Evolutionary conservation across 1,139 yeast species (phyloP), one percentile per base, ranked within the genome.

Genomic region (Blastobotrys buckinghamii): DNA sequence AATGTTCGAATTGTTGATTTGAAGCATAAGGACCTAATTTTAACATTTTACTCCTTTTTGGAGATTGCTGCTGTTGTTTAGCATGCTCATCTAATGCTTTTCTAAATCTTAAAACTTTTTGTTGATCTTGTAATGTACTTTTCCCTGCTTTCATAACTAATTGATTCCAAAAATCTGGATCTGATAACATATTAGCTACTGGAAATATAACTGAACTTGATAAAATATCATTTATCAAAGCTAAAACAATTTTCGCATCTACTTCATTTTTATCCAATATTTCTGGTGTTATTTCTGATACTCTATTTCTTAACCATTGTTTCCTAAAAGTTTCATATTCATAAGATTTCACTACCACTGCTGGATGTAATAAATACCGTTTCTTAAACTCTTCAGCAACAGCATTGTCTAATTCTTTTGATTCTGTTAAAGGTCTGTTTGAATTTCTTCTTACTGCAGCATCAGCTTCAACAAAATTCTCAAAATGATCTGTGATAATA

Each of bases 111-210:
- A 82, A 79, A 0, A 89, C 95, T 59, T 86, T 89, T 37, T 78
- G 78, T 53, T 90, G 73, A 58, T 88, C 94, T 54, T 81, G 81
- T 59, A 90, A 71, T 24, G 83, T 77, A 30, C 77, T 78, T 0
- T 88, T 84, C 2, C 86, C 78, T 2, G 77, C 64, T 47, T 77
- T 76, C 6, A 82, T 81, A 17, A 88, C 74, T 46, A 75, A 61
- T 49, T 79, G 75, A 61, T 89, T 90, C 77, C 84, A 84, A 53
- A 81, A 84, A 61, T 88, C 95, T 1, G 92, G 79, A 50, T 85
- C 92, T 0, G 84, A 70, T 0, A 84, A 59, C 70, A 83, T 75
- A 20, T 70, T 65, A 26, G 85, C 60, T 0, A 83, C 62, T 0
- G 86, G 84, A n/a, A 64, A 62, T 6, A 82, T 48, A 0, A 81